phyloP scores from a whole-genome alignment of 805 yeast species.

The Nakazawaea wyomingensis region DNA sequence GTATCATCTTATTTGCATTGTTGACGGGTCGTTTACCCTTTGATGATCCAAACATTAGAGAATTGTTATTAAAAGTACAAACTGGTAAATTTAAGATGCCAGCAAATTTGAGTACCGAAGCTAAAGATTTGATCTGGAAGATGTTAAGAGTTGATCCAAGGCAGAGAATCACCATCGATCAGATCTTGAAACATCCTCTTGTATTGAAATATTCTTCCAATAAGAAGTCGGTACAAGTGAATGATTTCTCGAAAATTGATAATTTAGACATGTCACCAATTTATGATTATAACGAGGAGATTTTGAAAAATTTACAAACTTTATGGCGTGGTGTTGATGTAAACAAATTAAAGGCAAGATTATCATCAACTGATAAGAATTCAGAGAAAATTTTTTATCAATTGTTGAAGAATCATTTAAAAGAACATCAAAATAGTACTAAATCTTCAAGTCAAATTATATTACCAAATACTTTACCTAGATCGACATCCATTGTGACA shows the following conservation, averaged over 20 bases:
- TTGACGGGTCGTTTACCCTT: slow-evolving; percentile 94
- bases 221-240: slow-evolving; percentile 29
- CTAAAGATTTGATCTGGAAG: slow-evolving; percentile 73
- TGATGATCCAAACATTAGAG: slow-evolving; percentile 92
- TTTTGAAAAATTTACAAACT: slow-evolving; percentile 69
- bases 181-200: slow-evolving; percentile 76
- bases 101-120: slow-evolving; percentile 69
- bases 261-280: slow-evolving; percentile 17
- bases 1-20: slow-evolving; percentile 88
- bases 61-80: slow-evolving; percentile 83
- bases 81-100: slow-evolving; percentile 86
- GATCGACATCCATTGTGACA: slow-evolving; percentile 26
- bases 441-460: background rate
- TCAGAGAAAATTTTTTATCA: slow-evolving; percentile 82
- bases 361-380: slow-evolving; percentile 52
- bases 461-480: slow-evolving; percentile 15
- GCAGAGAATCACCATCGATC: slow-evolving; percentile 71
- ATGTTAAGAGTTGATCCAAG: slow-evolving; percentile 83
- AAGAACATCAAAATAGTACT: slow-evolving; percentile 44
- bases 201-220: slow-evolving; percentile 64
- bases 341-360: slow-evolving; percentile 43
- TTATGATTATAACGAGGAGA: slow-evolving; percentile 64
- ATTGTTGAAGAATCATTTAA: slow-evolving; percentile 65
- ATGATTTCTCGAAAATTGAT: slow-evolving; percentile 31
- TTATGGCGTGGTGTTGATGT: slow-evolving; percentile 76